phyloP scores from a whole-genome alignment of 1,139 yeast species.

The Blastobotrys ciferrii region DNA sequence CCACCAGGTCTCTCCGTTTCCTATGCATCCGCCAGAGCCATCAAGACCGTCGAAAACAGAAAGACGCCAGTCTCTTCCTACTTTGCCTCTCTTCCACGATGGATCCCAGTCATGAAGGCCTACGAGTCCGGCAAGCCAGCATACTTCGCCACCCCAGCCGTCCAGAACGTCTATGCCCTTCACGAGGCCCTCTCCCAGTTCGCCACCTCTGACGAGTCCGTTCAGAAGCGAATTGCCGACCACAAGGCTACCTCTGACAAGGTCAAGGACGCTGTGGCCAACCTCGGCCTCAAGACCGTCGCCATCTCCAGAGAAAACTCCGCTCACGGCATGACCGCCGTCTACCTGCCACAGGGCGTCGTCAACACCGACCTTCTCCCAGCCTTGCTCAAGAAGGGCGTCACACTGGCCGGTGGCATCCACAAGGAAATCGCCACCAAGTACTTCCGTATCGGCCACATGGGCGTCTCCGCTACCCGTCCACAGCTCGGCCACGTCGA shows the following conservation, averaged over 20 bases:
- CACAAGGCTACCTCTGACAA: constrained; percentile 62
- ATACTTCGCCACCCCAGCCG: constrained; percentile 93
- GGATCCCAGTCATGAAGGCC: constrained; percentile 87
- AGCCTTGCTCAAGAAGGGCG: constrained; percentile 63
- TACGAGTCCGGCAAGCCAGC: constrained; percentile 81
- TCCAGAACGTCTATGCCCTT: constrained; percentile 80
- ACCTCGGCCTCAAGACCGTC: constrained; percentile 65
- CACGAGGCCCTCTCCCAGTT: constrained; percentile 76
- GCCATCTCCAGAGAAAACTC: constrained; percentile 59
- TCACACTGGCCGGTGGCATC: constrained; percentile 87
- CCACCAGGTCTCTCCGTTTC: constrained; percentile 89
- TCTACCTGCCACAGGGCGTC: constrained; percentile 76
- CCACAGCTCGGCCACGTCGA: constrained; percentile 45
- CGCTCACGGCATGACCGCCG: constrained; percentile 87
- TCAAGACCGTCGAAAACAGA: constrained; percentile 51
- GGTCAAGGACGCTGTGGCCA: constrained; percentile 57
- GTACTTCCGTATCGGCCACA: constrained; percentile 93
- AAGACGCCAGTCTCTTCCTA: constrained; percentile 59
- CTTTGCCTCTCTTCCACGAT: constrained; percentile 75
- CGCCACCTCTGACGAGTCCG: constrained; percentile 48
- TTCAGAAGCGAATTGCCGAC: constrained; percentile 60
- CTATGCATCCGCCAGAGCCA: constrained; percentile 73
- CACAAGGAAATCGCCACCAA: constrained; percentile 76
- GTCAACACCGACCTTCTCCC: constrained; percentile 63
- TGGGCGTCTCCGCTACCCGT: constrained; percentile 68